A percentile compares a stretch with the other conserved stretches of the same genome.
Evolutionary conservation across 371 early-diverging fungal species (phyloP).

Genomic region (Lichtheimia corymbifera): DNA sequence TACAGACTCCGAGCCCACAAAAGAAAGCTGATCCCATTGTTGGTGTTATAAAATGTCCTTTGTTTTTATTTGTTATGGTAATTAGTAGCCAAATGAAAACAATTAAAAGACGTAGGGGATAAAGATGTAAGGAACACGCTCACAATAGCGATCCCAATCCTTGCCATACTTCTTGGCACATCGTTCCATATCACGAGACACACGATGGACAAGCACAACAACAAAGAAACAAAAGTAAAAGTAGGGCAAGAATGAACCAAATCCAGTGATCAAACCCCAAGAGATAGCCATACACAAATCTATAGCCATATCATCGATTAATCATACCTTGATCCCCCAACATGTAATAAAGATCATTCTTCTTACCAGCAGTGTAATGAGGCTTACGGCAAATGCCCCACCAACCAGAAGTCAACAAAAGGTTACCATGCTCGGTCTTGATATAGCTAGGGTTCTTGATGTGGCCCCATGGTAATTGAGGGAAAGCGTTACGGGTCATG

Average conservation of each 20-base stretch:
- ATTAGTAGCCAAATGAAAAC: not conserved
- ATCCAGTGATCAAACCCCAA: conserved; percentile 83
- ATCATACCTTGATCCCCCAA: not conserved
- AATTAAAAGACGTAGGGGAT: conserved; percentile 67
- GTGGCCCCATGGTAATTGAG: conserved; percentile 66
- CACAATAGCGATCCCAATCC: conserved; percentile 85
- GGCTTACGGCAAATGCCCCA: conserved; percentile 86
- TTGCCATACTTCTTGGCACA: conserved; percentile 85
- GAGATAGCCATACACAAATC: conserved; percentile 79
- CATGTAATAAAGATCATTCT: not conserved
- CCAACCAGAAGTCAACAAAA: conserved; percentile 82
- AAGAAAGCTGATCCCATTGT: too few species aligned
- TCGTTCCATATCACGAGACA: conserved; percentile 77
- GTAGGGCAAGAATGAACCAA: conserved; percentile 79
- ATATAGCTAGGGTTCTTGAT: conserved; percentile 76
- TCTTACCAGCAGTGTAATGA: conserved; percentile 75
- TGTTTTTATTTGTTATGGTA: too few species aligned
- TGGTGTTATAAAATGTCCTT: too few species aligned
- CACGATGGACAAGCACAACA: conserved; percentile 80
- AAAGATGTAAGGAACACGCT: conserved; percentile 76
- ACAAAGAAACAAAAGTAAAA: conserved; percentile 86
- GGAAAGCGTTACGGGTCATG: conserved; percentile 60
- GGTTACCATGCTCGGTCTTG: conserved; percentile 74
- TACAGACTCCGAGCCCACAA: too few species aligned
- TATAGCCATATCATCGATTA: not conserved